These are phyloP conservation scores for Cladosporium sp. DNA, from an alignment of 2,329 filamentous ascomycete species.

Conservation along the genomic window DNA sequence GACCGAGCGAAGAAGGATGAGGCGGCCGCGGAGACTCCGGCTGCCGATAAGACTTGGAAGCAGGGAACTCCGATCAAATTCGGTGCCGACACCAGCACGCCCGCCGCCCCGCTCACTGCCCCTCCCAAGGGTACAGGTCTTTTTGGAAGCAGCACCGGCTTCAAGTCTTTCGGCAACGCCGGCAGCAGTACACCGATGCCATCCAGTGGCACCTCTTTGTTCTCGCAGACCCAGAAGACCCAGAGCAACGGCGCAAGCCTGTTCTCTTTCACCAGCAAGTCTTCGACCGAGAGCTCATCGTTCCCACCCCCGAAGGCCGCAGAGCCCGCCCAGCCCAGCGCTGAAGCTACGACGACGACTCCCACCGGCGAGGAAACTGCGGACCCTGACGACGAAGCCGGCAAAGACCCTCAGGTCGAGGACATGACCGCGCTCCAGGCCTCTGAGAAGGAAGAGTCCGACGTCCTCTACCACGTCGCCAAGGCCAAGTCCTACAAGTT, in stretches of 20 bases:
- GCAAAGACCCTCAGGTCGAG: slow-evolving; percentile 49
- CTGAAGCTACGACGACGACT: slow-evolving; percentile 35
- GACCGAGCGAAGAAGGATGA: slow-evolving; percentile 22
- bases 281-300: background rate
- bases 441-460: slow-evolving; percentile 55
- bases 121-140: slow-evolving; percentile 1
- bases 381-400: slow-evolving; percentile 23
- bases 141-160: background rate
- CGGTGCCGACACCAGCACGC: slow-evolving; percentile 25
- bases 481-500: slow-evolving; percentile 62
- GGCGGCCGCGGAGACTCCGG: slow-evolving; percentile 1
- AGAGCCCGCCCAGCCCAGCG: slow-evolving; percentile 29
- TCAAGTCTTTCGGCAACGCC: background rate
- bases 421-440: slow-evolving; percentile 66
- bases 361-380: slow-evolving; percentile 31
- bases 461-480: slow-evolving; percentile 61
- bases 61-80: slow-evolving; percentile 44
- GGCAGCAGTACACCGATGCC: slow-evolving; percentile 7
- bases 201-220: slow-evolving; percentile 8
- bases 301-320: slow-evolving; percentile 11
- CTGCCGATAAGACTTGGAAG: slow-evolving; percentile 43
- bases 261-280: slow-evolving; percentile 10
- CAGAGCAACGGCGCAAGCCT: slow-evolving; percentile 4
- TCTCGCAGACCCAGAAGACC: background rate
- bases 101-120: slow-evolving; percentile 7